Percentiles rank a stretch among this genome's conserved stretches.
These are phyloP conservation scores for Ogataea degrootiae DNA, from an alignment of 805 yeast genomes.

Conservation along the genomic window DNA sequence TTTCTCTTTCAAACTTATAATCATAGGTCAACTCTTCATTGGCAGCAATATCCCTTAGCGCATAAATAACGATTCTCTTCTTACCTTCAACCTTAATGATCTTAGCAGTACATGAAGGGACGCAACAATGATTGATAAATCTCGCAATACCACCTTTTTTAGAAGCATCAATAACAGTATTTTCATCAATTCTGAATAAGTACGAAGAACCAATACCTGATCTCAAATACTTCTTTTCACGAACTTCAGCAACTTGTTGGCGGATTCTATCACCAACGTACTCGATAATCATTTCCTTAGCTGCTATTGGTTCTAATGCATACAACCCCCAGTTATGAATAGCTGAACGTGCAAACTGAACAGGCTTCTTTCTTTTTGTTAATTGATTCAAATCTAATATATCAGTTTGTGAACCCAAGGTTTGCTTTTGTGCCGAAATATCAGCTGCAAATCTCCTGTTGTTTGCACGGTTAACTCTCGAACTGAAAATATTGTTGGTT, in stretches of 20 bases:
- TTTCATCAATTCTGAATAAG: slow-evolving; percentile 86
- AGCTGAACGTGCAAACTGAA: slow-evolving; percentile 93
- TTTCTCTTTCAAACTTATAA: slow-evolving; percentile 90
- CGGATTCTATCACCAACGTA: slow-evolving; percentile 94
- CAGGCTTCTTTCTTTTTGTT: slow-evolving; percentile 87
- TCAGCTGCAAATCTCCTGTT: slow-evolving; percentile 88
- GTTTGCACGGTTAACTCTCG: slow-evolving; percentile 81
- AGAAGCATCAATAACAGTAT: slow-evolving; percentile 94
- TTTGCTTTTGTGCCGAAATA: slow-evolving; percentile 72
- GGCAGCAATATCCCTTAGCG: slow-evolving; percentile 78
- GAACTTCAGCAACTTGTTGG: slow-evolving; percentile 88
- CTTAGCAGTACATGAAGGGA: slow-evolving; percentile 96
- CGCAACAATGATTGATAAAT: slow-evolving; percentile 95
- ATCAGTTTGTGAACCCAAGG: slow-evolving; percentile 78
- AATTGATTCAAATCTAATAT: slow-evolving; percentile 79
- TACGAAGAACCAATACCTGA: slow-evolving; percentile 96
- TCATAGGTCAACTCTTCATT: slow-evolving; percentile 94
- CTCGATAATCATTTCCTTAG: slow-evolving; percentile 95
- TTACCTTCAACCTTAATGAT: slow-evolving; percentile 92
- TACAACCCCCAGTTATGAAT: slow-evolving; percentile 98
- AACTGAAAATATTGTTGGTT: slow-evolving; percentile 49
- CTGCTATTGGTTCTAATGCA: slow-evolving; percentile 93
- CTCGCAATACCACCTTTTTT: slow-evolving; percentile 96
- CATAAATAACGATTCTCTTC: slow-evolving; percentile 91
- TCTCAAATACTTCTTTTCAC: slow-evolving; percentile 79